Conservation (phyloP, 2,329 filamentous ascomycete species). For the Fonsecaea monophora region DNA sequence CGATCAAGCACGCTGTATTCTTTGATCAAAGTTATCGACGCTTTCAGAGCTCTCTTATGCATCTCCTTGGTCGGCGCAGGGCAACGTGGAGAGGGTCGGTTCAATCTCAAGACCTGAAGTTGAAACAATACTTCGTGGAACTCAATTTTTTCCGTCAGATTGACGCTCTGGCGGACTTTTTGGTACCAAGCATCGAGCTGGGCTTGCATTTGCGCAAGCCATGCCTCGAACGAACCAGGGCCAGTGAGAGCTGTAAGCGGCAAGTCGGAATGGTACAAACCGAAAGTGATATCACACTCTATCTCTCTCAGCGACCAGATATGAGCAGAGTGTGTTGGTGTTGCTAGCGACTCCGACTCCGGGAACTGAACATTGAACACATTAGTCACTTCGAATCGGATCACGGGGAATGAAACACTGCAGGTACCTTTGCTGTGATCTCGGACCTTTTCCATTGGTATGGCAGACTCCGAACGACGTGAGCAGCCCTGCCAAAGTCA, state of each 20-base stretch:
- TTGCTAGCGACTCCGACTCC: constrained; percentile 17
- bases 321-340: constrained; percentile 17
- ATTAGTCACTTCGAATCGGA: too few species aligned
- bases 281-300: constrained; percentile 22
- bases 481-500: constrained; percentile 17
- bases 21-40: constrained; percentile 25
- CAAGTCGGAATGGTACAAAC: constrained; percentile 19
- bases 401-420: too few species aligned
- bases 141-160: constrained; percentile 25
- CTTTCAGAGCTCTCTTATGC: constrained; percentile 17
- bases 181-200: constrained; percentile 24
- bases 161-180: constrained; percentile 21
- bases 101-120: constrained; percentile 23
- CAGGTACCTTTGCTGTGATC: constrained; percentile 19
- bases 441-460: constrained; percentile 21
- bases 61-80: constrained; percentile 17
- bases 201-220: constrained; percentile 14
- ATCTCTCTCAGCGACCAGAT: constrained; percentile 20
- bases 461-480: constrained; percentile 21
- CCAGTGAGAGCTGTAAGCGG: background rate
- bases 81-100: constrained; percentile 26
- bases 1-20: constrained; percentile 22
- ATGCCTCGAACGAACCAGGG: constrained; percentile 13
- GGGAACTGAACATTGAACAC: constrained; percentile 16
- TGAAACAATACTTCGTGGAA: constrained; percentile 30